phyloP scores from a whole-genome alignment of 495 filamentous ascomycete species.

The Pyronema omphalodes region DNA sequence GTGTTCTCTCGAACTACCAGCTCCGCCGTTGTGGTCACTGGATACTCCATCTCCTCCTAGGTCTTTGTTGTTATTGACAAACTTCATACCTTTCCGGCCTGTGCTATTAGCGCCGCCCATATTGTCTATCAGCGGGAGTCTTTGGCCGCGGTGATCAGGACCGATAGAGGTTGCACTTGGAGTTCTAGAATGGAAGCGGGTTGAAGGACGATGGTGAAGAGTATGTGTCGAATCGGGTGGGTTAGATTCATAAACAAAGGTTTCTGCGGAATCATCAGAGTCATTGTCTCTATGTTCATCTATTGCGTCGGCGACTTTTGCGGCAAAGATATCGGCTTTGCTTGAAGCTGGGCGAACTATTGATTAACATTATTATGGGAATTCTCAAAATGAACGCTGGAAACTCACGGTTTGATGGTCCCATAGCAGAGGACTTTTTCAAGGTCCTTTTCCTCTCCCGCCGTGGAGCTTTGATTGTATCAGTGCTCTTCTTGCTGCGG shows the following conservation, averaged over 20 bases:
- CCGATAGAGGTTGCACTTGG: conserved; percentile 80
- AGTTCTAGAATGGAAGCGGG: conserved; percentile 80
- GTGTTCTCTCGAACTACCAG: conserved; percentile 54
- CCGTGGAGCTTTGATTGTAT: conserved; percentile 71
- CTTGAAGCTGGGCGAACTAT: conserved; percentile 47
- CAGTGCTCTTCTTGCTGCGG: conserved; percentile 68
- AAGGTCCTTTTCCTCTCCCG: conserved; percentile 64
- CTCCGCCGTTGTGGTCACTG: conserved; percentile 44
- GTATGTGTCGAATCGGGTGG: conserved; percentile 47
- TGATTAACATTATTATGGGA: neutral
- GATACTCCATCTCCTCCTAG: conserved; percentile 38
- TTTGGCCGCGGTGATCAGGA: conserved; percentile 50
- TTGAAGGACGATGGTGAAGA: conserved; percentile 41
- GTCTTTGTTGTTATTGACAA: conserved; percentile 64
- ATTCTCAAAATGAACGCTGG: neutral
- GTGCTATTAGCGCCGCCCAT: conserved; percentile 39
- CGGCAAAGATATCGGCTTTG: conserved; percentile 96
- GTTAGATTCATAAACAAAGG: conserved; percentile 98
- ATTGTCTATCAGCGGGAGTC: conserved; percentile 28
- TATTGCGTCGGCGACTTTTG: conserved; percentile 84
- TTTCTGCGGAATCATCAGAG: conserved; percentile 93
- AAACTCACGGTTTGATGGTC: conserved; percentile 33
- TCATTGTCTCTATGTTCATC: conserved; percentile 53
- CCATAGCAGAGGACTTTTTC: conserved; percentile 51
- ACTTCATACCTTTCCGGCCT: conserved; percentile 94